phyloP scores from a whole-genome alignment of 768 basidiomycete species.

The Inosperma sp. region DNA sequence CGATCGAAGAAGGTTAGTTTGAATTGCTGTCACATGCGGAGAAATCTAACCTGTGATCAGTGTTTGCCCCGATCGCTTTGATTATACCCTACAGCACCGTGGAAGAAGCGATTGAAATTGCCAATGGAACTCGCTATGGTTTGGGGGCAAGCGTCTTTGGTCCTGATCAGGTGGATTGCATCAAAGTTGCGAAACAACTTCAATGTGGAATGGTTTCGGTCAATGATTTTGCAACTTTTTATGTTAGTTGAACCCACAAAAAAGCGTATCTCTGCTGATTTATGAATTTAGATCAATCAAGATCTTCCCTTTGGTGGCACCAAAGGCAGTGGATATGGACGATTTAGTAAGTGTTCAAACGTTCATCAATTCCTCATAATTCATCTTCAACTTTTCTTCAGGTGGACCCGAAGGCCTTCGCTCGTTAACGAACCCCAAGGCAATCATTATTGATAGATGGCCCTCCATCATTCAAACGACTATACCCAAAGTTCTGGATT shows the following conservation, averaged over 20 bases:
- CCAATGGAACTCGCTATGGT: constrained; percentile 84
- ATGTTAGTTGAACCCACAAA: constrained; percentile 46
- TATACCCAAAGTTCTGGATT: constrained; percentile 84
- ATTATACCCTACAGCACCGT: constrained; percentile 80
- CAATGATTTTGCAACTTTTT: constrained; percentile 91
- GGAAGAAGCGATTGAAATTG: constrained; percentile 82
- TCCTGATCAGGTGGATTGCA: constrained; percentile 69
- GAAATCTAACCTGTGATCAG: constrained; percentile 34
- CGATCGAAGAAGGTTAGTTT: constrained; percentile 70
- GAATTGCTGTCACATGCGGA: not conserved
- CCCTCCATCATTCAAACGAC: constrained; percentile 76
- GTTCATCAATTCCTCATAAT: constrained; percentile 5
- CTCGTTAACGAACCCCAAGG: constrained; percentile 82
- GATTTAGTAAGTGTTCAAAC: constrained; percentile 61
- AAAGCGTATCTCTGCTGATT: not conserved
- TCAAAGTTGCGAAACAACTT: constrained; percentile 73
- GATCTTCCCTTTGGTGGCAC: constrained; percentile 93
- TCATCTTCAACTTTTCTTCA: constrained; percentile 27
- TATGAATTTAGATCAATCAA: constrained; percentile 64
- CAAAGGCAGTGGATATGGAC: constrained; percentile 88
- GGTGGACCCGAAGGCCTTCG: constrained; percentile 93
- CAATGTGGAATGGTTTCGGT: constrained; percentile 97
- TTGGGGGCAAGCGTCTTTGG: constrained; percentile 96
- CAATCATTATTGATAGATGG: constrained; percentile 81
- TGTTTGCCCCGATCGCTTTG: constrained; percentile 90